phyloP scores from a whole-genome alignment of 441 rosid species.

The Macaranga tanarius region DNA sequence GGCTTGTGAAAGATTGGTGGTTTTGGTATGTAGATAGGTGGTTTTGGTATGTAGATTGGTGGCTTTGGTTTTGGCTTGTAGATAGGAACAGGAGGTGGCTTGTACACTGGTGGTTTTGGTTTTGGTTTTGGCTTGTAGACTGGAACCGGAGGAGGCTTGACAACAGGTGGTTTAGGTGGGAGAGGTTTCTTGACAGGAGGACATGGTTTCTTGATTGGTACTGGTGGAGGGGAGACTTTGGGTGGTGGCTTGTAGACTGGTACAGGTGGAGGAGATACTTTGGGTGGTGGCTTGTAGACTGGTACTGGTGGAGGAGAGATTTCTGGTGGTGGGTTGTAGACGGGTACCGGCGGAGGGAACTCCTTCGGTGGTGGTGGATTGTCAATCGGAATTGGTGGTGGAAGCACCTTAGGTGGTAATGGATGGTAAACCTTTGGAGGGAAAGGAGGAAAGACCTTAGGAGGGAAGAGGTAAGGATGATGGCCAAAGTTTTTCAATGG shows the following conservation, averaged over 20 bases:
- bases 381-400: background rate
- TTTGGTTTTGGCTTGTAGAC: conserved; percentile 13
- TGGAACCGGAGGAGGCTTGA: conserved; percentile 21
- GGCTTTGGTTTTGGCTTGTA: conserved; percentile 14
- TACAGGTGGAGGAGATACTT: conserved; percentile 6
- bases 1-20: conserved; percentile 30
- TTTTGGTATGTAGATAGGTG: conserved; percentile 16
- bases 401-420: background rate
- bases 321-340: conserved; percentile 18
- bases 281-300: conserved; percentile 19
- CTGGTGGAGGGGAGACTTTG: background rate
- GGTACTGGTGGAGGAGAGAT: conserved; percentile 13
- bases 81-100: conserved; percentile 14
- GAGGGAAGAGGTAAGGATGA: conserved; percentile 23
- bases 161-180: conserved; percentile 42
- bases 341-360: conserved; percentile 18
- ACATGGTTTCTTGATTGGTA: background rate
- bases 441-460: conserved; percentile 13
- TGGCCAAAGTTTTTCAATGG: conserved; percentile 38
- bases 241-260: conserved; percentile 19
- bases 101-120: conserved; percentile 14
- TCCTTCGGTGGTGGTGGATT: conserved; percentile 20
- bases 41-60: conserved; percentile 14
- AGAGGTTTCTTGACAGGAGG: conserved; percentile 21
- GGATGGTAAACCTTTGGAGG: conserved; percentile 21